These are phyloP conservation scores for Stephania cephalantha DNA, from an alignment of 164 flowering plant genomes.

Conservation along the genomic window DNA sequence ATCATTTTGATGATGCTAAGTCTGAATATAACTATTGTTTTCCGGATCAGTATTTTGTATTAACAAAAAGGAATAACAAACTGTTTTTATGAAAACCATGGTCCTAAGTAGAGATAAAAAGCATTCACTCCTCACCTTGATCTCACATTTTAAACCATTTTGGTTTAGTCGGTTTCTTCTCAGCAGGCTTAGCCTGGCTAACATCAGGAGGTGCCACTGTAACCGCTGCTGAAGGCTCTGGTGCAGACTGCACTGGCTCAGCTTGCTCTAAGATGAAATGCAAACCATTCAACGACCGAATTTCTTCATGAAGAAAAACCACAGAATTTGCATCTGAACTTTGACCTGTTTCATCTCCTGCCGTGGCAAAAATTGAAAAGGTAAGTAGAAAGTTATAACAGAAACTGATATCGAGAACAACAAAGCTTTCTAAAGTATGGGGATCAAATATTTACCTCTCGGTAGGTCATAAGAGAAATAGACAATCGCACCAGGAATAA, in stretches of 20 bases:
- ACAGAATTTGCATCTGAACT: constrained; percentile 27
- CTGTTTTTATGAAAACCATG: background rate
- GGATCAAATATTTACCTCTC: constrained; percentile 41
- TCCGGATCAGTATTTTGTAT: too few relatives aligned
- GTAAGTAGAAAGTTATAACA: background rate
- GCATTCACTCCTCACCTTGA: background rate
- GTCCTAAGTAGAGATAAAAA: background rate
- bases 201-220: constrained; percentile 22
- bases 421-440: background rate
- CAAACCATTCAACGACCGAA: constrained; percentile 55
- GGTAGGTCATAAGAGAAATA: constrained; percentile 71
- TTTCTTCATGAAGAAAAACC: constrained; percentile 65
- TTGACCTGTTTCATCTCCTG: constrained; percentile 38
- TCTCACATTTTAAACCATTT: constrained; percentile 78
- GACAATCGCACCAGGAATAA: constrained; percentile 91
- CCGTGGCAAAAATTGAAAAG: constrained; percentile 1
- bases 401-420: background rate
- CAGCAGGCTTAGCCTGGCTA: constrained; percentile 45
- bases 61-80: background rate
- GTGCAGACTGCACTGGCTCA: constrained; percentile 30
- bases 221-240: constrained; percentile 33
- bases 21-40: too few relatives aligned
- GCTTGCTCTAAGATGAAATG: constrained; percentile 26
- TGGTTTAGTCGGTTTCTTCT: constrained; percentile 57
- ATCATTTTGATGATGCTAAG: too few relatives aligned